A percentile compares a stretch with the other conserved stretches of the same genome.
These are phyloP conservation scores for Penicillium crystallinum DNA, from an alignment of 495 filamentous ascomycete species.

Conservation along the genomic window DNA sequence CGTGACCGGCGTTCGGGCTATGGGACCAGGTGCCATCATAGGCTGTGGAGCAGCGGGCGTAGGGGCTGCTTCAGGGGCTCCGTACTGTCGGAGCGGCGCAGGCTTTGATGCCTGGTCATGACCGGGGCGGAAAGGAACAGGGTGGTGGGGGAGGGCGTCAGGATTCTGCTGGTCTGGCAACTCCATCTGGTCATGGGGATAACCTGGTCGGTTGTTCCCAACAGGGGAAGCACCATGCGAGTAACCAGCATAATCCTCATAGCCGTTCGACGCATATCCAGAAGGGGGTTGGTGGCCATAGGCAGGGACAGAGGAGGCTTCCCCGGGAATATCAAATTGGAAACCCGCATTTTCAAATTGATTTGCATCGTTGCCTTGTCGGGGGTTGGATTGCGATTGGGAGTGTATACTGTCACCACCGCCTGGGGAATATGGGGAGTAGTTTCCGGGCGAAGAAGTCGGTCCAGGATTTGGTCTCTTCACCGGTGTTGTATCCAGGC, in stretches of 20 bases:
- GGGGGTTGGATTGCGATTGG: slow-evolving; percentile 65
- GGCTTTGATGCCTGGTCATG: slow-evolving; percentile 58
- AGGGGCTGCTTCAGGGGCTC: slow-evolving; percentile 27
- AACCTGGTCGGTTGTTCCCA: slow-evolving; percentile 19
- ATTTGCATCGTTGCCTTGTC: slow-evolving; percentile 45
- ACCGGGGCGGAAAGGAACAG: slow-evolving; percentile 74
- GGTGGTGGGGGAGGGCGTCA: slow-evolving; percentile 70
- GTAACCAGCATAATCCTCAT: slow-evolving; percentile 6
- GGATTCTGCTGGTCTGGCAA: slow-evolving; percentile 40
- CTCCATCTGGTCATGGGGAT: slow-evolving; percentile 13
- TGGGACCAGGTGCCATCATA: slow-evolving; percentile 19
- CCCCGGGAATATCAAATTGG: slow-evolving; percentile 66
- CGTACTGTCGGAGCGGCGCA: slow-evolving; percentile 69
- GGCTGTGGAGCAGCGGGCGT: slow-evolving; percentile 32
- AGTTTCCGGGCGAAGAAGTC: slow-evolving; percentile 21
- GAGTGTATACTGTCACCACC: slow-evolving; percentile 42
- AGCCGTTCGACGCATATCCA: slow-evolving; percentile 10
- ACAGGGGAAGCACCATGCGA: slow-evolving; percentile 22
- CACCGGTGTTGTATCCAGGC: slow-evolving; percentile 30
- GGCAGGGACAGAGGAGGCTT: slow-evolving; percentile 48
- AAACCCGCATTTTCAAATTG: slow-evolving; percentile 47
- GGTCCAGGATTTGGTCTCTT: slow-evolving; percentile 15
- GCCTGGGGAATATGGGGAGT: slow-evolving; percentile 33
- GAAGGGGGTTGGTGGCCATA: slow-evolving; percentile 32
- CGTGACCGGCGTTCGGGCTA: slow-evolving; percentile 57